Conservation (phyloP, 2,329 filamentous ascomycete species). For the Dactylellina haptotyla region DNA sequence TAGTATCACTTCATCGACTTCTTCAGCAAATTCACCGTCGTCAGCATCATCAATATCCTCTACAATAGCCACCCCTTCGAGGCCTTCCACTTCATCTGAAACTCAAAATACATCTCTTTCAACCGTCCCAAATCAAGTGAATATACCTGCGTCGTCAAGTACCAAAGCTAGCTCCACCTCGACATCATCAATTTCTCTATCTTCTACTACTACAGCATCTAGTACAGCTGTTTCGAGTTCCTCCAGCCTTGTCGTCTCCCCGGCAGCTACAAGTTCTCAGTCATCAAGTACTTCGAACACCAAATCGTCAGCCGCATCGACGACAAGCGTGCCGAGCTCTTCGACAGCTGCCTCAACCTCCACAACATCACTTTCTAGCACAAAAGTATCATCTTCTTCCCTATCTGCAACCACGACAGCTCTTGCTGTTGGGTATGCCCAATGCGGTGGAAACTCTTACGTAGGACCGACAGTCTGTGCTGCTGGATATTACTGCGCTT, state of each 20-base stretch:
- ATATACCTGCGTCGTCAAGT: no score
- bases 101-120: not conserved
- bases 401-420: not conserved
- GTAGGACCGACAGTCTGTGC: constrained; percentile 13
- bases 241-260: not conserved
- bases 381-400: not conserved
- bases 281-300: not conserved
- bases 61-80: constrained; percentile 55
- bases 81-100: constrained; percentile 31
- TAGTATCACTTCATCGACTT: not conserved
- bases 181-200: not conserved
- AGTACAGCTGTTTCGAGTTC: not conserved
- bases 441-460: constrained; percentile 16
- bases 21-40: not conserved
- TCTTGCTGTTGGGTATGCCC: constrained; percentile 8
- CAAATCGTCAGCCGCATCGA: no score
- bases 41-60: not conserved
- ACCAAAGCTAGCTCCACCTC: not conserved
- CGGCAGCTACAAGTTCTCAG: not conserved
- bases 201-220: not conserved
- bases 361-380: not conserved
- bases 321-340: not conserved
- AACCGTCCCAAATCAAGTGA: not conserved
- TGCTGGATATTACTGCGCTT: constrained; percentile 13
- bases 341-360: not conserved